Conservation (phyloP, 768 basidiomycete genomes). For the Agrocybe pediades region DNA sequence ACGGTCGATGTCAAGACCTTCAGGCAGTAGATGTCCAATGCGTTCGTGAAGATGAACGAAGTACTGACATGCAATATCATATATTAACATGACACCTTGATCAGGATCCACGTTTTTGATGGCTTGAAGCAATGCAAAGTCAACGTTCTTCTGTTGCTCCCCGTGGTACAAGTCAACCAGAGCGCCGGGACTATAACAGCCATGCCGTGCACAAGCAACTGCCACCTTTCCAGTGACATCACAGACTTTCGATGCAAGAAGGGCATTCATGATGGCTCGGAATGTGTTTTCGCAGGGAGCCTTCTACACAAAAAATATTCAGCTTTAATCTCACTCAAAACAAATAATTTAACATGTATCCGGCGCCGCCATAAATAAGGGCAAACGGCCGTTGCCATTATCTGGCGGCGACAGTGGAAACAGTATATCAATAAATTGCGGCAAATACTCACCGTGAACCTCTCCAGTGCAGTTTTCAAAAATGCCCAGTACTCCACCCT, state of each 20-base stretch:
- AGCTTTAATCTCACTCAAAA: too few relatives aligned
- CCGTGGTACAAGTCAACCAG: slow-evolving; percentile 1
- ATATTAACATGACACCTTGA: neutral
- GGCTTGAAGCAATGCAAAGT: neutral
- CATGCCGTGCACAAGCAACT: slow-evolving; percentile 15
- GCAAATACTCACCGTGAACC: neutral
- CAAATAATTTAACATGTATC: too few relatives aligned
- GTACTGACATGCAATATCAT: neutral
- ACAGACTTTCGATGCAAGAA: slow-evolving; percentile 7
- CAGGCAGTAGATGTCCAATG: neutral
- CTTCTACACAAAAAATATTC: slow-evolving; percentile 7
- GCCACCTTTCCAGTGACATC: slow-evolving; percentile 14
- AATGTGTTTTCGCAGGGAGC: slow-evolving; percentile 15
- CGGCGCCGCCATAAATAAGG: too few relatives aligned
- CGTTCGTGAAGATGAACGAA: neutral
- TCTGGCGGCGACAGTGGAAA: too few relatives aligned
- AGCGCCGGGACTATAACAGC: slow-evolving; percentile 8
- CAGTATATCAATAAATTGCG: too few relatives aligned
- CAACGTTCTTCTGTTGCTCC: neutral
- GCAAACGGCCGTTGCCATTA: too few relatives aligned
- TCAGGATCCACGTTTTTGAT: neutral
- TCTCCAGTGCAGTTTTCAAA: neutral
- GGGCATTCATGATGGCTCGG: slow-evolving; percentile 2
- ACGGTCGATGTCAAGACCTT: neutral
- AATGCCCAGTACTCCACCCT: neutral